Percentiles rank a stretch among this genome's conserved stretches.
These are phyloP conservation scores for Herpetomonas tarakana DNA, from an alignment of 208 protist genomes.

Conservation along the genomic window DNA sequence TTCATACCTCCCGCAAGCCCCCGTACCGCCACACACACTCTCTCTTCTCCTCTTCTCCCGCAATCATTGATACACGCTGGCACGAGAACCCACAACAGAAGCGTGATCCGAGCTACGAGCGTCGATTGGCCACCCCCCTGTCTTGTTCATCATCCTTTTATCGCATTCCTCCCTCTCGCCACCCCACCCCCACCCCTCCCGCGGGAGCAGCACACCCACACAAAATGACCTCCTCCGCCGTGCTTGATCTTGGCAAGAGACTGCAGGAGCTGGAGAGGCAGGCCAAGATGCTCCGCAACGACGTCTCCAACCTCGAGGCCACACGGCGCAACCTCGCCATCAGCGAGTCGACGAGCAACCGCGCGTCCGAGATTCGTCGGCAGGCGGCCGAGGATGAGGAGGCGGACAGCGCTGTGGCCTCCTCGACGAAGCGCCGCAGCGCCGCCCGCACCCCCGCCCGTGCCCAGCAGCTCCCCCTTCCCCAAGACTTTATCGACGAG, in stretches of 20 bases:
- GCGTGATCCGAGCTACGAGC: too few species aligned
- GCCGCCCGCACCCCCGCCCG: constrained; percentile 3
- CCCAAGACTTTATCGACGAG: constrained; percentile 56
- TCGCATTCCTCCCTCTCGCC: too few species aligned
- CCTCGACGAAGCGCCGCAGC: constrained; percentile 5
- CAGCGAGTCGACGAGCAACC: constrained; percentile 17
- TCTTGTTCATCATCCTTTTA: too few species aligned
- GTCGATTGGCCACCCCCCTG: too few species aligned
- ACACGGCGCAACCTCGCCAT: constrained; percentile 40
- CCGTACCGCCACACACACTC: too few species aligned
- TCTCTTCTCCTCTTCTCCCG: too few species aligned
- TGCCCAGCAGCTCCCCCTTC: constrained; percentile 17
- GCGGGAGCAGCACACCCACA: background rate
- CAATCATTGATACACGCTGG: too few species aligned
- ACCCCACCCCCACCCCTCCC: too few species aligned
- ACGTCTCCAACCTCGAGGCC: constrained; percentile 54
- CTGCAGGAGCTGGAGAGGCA: constrained; percentile 52
- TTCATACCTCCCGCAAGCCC: too few species aligned
- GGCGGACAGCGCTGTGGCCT: background rate
- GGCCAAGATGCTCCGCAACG: constrained; percentile 52
- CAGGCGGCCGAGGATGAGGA: background rate
- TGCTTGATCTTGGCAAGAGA: constrained; percentile 38
- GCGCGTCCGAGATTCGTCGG: constrained; percentile 21
- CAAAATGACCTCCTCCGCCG: constrained; percentile 15
- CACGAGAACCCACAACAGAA: too few species aligned